phyloP scores from a whole-genome alignment of 164 flowering plant species.

The Brasenia schreberi region DNA sequence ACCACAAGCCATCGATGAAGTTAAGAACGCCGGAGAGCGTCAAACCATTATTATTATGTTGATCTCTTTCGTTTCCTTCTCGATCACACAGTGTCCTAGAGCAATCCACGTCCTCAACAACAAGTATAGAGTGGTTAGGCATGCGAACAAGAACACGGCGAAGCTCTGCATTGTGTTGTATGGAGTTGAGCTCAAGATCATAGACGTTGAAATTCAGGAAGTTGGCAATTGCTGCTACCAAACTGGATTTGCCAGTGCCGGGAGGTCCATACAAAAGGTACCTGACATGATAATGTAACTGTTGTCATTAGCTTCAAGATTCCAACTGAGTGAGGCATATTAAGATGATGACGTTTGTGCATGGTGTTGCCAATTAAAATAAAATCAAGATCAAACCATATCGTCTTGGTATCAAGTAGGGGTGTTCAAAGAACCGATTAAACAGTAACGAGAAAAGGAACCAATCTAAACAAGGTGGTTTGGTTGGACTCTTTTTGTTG shows the following conservation, averaged over 20 bases:
- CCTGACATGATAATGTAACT: background rate
- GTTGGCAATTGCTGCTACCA: constrained; percentile 10
- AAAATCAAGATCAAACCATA: too few species aligned
- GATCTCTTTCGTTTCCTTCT: background rate
- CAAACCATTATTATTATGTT: background rate
- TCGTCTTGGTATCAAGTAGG: too few species aligned
- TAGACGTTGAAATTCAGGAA: constrained; percentile 11
- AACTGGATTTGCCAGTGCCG: constrained; percentile 7
- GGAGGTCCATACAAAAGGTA: constrained; percentile 9
- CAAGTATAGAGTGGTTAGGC: constrained; percentile 7
- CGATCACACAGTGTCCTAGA: constrained; percentile 5
- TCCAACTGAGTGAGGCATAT: too few species aligned
- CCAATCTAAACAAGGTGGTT: background rate
- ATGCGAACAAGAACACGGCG: constrained; percentile 8
- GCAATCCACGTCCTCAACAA: constrained; percentile 8
- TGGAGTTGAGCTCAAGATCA: constrained; percentile 13
- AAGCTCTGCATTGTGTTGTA: constrained; percentile 6
- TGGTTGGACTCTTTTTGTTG: too few species aligned
- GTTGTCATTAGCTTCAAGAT: too few species aligned
- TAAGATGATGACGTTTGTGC: background rate
- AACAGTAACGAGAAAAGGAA: background rate
- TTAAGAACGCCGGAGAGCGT: constrained; percentile 4
- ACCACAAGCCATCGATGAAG: constrained; percentile 4
- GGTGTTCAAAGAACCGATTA: too few species aligned
- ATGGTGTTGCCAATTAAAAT: background rate